Conservation (phyloP, 306 rosid genomes). For the Lathyrus aphaca region DNA sequence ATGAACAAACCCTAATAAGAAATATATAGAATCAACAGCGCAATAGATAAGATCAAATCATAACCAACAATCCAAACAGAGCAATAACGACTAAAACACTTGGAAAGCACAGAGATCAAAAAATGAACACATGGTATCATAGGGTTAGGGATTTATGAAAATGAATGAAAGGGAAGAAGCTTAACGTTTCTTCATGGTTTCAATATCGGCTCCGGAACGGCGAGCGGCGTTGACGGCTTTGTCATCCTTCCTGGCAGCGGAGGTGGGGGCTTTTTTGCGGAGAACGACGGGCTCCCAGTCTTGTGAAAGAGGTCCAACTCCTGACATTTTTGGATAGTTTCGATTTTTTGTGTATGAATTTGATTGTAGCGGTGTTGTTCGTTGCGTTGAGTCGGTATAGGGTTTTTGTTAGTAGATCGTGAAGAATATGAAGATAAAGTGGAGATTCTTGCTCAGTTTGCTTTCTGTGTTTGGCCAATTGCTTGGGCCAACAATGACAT, state of each 20-base stretch:
- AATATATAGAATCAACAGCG: background rate
- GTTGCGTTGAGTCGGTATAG: background rate
- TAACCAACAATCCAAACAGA: background rate
- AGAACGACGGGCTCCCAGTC: conserved; percentile 93
- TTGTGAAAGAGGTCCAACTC: conserved; percentile 73
- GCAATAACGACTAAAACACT: background rate
- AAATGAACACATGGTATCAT: background rate
- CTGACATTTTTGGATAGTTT: conserved; percentile 53
- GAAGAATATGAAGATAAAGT: background rate
- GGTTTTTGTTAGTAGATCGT: conserved; percentile 10
- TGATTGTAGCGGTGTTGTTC: background rate
- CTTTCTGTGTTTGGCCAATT: background rate
- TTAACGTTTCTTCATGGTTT: conserved; percentile 71
- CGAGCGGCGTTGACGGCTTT: conserved; percentile 97
- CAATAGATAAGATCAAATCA: background rate
- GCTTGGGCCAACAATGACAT: background rate
- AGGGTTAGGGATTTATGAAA: conserved; percentile 22
- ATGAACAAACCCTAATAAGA: background rate
- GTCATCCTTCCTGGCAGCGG: conserved; percentile 91
- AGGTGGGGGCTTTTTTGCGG: conserved; percentile 81
- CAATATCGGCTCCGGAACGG: conserved; percentile 82
- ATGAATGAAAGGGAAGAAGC: background rate
- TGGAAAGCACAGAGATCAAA: background rate
- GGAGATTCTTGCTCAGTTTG: conserved; percentile 1
- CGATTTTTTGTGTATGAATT: background rate